Base-by-base conservation (phyloP, 768 basidiomycete species). In the Leccinum barrowsii region DNA sequence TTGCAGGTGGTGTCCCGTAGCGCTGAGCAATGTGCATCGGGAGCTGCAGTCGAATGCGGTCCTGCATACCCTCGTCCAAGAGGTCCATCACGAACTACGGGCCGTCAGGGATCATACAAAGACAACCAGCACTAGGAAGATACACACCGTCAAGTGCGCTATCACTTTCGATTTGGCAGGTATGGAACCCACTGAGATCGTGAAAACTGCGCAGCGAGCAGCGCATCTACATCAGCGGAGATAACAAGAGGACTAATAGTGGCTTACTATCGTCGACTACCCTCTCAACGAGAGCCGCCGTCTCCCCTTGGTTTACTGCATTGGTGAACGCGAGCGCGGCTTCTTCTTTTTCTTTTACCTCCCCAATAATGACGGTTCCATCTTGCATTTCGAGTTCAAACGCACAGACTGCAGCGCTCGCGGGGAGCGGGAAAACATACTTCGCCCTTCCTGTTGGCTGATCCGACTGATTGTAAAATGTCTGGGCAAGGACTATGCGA, bases 391-490 rank as follows among this genome's bases (percentile, higher is more conserved):
- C 72, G 68, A 85, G 77, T 34, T 77, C 71, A 63, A 87, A 87
- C 0, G 77, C 78, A 58, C 82, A 85, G 7, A 85, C 75, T 0
- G 82, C 83, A 0, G 80, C 80, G 30, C 73, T 74, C 1, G 78
- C 80, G 0, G 85, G 86, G 5, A 86, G 76, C 8, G 85, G 84
- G 60, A 87, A 86, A 40, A 78, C 74, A 66, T 85, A 87, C 32
- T 80, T 76, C 26, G 80, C 82, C 49, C 78, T 72, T 42, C 69
- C 66, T 0, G 82, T 83, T 1, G 75, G 64, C 35, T 58, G 60
- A 8, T 69, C 65, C 3, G 72, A 70, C 0, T 73, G 61, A 58
- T 83, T 83, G 15, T 54, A 65, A 65, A 76, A 83, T 0, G 66
- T 68, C 54, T 82, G 81, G 1, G 61, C 59, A 40, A 83, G 62